A percentile compares a stretch with the other conserved stretches of the same genome.
These are phyloP conservation scores for Tremella fuciformis DNA, from an alignment of 768 basidiomycete genomes.

Conservation along the genomic window DNA sequence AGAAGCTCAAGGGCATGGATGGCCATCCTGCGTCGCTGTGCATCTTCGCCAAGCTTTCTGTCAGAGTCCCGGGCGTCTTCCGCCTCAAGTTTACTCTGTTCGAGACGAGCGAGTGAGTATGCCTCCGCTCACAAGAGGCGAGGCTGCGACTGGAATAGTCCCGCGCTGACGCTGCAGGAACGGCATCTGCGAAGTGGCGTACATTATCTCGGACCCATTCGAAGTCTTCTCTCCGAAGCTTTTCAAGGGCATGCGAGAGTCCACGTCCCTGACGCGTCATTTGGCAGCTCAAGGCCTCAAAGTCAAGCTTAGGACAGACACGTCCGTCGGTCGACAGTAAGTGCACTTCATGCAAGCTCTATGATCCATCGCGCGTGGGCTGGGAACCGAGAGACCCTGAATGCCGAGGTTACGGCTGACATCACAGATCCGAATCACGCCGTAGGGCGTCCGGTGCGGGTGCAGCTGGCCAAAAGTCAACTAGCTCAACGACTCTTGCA, in stretches of 20 bases:
- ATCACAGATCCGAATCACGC: no score
- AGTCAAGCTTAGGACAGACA: constrained; percentile 50
- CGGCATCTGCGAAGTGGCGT: constrained; percentile 33
- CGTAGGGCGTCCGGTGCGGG: no score
- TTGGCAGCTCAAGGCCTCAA: constrained; percentile 52
- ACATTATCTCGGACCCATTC: constrained; percentile 47
- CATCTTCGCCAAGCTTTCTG: constrained; percentile 51
- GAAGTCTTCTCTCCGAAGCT: constrained; percentile 53
- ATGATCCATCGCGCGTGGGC: no score
- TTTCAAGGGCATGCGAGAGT: constrained; percentile 52
- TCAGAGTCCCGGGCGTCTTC: constrained; percentile 50
- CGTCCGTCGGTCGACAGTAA: constrained; percentile 39
- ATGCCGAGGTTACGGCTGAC: no score
- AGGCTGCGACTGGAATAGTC: not conserved
- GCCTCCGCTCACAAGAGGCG: not conserved
- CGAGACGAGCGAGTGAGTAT: constrained; percentile 47
- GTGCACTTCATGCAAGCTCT: constrained; percentile 9
- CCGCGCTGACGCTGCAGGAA: constrained; percentile 18
- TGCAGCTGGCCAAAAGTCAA: no score
- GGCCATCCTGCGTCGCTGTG: constrained; percentile 43
- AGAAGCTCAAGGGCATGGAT: constrained; percentile 44
- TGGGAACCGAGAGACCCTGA: no score
- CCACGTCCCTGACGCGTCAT: constrained; percentile 49
- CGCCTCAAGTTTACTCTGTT: constrained; percentile 48
- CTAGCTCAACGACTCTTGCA: no score